Percentiles rank a stretch among this genome's conserved stretches.
phyloP scores from a whole-genome alignment of 176 grass and related monocot species.

The Thinopyrum elongatum region DNA sequence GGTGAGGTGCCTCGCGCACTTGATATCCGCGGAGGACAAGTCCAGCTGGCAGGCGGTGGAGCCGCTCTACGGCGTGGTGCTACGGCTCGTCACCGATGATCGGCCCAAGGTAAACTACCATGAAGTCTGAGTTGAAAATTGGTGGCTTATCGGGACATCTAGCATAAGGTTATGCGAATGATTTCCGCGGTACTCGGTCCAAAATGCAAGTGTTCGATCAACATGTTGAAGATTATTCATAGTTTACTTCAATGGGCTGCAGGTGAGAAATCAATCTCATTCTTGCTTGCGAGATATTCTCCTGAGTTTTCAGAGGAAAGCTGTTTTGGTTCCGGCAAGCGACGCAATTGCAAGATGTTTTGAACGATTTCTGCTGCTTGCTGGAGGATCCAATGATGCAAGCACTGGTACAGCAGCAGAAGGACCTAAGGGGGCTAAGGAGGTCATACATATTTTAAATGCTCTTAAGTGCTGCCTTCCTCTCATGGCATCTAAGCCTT shows the following conservation, averaged over 20 bases:
- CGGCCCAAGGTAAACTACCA: constrained; percentile 51
- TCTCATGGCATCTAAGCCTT: constrained; percentile 72
- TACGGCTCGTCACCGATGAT: constrained; percentile 53
- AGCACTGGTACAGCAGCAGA: constrained; percentile 45
- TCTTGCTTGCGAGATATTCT: constrained; percentile 64
- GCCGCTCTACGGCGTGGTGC: constrained; percentile 49
- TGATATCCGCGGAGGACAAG: constrained; percentile 65
- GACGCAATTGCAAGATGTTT: constrained; percentile 61
- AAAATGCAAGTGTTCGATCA: not conserved
- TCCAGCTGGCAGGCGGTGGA: constrained; percentile 60
- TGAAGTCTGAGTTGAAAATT: not conserved
- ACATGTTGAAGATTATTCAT: not conserved
- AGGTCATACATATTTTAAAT: constrained; percentile 68
- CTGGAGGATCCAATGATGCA: constrained; percentile 65
- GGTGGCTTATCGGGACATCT: not conserved
- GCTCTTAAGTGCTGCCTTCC: constrained; percentile 74
- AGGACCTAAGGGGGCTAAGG: constrained; percentile 68
- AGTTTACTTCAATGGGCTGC: constrained; percentile 17
- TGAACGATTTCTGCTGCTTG: constrained; percentile 82
- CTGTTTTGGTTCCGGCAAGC: constrained; percentile 64
- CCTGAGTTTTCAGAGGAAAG: constrained; percentile 59
- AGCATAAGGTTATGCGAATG: not conserved
- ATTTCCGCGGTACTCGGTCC: not conserved
- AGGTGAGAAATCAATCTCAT: constrained; percentile 81
- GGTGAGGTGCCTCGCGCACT: constrained; percentile 69